These are phyloP conservation scores for Podila minutissima DNA, from an alignment of 192 early-diverging fungal species.

Conservation along the genomic window DNA sequence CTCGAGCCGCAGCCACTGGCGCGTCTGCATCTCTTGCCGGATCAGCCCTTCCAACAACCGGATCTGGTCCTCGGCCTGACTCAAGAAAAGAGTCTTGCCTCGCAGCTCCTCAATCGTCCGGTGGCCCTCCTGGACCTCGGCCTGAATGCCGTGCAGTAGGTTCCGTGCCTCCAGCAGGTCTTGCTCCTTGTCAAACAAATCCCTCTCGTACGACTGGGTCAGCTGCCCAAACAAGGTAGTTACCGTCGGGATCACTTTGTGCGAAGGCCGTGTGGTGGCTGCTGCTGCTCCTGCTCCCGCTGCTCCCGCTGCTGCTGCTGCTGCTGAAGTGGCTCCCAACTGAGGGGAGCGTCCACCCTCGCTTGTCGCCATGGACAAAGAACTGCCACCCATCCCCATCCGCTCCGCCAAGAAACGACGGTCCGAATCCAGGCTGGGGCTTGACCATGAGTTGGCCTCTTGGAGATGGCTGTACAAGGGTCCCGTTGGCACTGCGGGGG, in stretches of 20 bases:
- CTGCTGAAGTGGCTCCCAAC: neutral
- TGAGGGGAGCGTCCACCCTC: neutral
- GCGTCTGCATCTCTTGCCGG: constrained; percentile 29
- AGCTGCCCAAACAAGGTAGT: constrained; percentile 53
- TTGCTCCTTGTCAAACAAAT: constrained; percentile 56
- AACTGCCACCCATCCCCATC: too few species aligned
- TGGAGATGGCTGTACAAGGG: neutral
- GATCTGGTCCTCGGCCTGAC: constrained; percentile 30
- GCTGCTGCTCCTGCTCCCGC: neutral
- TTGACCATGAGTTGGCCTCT: neutral
- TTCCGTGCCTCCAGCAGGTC: constrained; percentile 48
- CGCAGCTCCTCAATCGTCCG: constrained; percentile 31
- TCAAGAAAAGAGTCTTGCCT: constrained; percentile 9
- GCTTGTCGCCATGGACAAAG: neutral
- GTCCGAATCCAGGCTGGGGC: neutral
- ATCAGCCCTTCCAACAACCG: constrained; percentile 20
- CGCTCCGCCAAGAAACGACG: too few species aligned
- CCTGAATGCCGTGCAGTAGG: constrained; percentile 30
- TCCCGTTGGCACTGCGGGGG: neutral
- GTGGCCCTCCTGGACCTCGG: constrained; percentile 46
- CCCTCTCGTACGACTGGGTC: constrained; percentile 56
- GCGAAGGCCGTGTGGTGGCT: neutral
- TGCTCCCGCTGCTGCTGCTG: neutral
- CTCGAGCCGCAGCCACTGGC: constrained; percentile 42
- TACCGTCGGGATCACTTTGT: constrained; percentile 43